Evolutionary conservation across 2,329 filamentous ascomycete genomes (phyloP).

Genomic region (Stagonosporopsis rhizophila): DNA sequence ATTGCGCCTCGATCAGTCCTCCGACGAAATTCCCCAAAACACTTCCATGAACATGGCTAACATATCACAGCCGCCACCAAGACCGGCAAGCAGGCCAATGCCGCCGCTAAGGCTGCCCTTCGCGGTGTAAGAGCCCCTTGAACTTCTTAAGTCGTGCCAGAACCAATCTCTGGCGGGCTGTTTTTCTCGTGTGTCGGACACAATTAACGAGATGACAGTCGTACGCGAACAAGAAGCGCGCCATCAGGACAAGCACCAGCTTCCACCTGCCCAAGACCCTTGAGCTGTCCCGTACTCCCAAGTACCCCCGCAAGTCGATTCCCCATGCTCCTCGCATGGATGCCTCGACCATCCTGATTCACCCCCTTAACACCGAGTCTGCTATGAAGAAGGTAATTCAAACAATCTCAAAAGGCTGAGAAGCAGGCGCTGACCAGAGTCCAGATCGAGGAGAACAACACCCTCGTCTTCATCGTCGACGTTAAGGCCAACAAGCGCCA

Average conservation of each 20-base stretch:
- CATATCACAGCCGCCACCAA: constrained; percentile 63
- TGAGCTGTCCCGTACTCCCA: constrained; percentile 84
- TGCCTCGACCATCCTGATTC: constrained; percentile 96
- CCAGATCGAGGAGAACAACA: constrained; percentile 99
- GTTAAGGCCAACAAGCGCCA: constrained; percentile 96
- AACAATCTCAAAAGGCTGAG: neutral
- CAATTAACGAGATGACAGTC: constrained; percentile 60
- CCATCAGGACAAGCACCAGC: constrained; percentile 87
- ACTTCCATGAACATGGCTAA: constrained; percentile 32
- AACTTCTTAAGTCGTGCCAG: constrained; percentile 57
- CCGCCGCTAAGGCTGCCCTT: constrained; percentile 94
- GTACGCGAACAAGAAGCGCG: constrained; percentile 85
- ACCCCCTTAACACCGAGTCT: constrained; percentile 98
- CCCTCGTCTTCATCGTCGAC: constrained; percentile 95
- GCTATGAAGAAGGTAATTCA: constrained; percentile 87
- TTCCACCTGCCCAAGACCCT: constrained; percentile 99
- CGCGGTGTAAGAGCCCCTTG: constrained; percentile 77
- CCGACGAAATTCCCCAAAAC: constrained; percentile 3
- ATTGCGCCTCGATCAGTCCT: constrained; percentile 31
- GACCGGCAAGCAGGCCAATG: constrained; percentile 77
- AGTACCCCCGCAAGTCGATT: constrained; percentile 97
- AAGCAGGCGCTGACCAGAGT: neutral
- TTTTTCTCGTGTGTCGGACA: constrained; percentile 50
- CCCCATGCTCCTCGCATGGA: constrained; percentile 89
- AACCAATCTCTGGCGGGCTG: constrained; percentile 61